These are phyloP conservation scores for Claviceps arundinis DNA, from an alignment of 2,329 filamentous ascomycete genomes.

Conservation along the genomic window DNA sequence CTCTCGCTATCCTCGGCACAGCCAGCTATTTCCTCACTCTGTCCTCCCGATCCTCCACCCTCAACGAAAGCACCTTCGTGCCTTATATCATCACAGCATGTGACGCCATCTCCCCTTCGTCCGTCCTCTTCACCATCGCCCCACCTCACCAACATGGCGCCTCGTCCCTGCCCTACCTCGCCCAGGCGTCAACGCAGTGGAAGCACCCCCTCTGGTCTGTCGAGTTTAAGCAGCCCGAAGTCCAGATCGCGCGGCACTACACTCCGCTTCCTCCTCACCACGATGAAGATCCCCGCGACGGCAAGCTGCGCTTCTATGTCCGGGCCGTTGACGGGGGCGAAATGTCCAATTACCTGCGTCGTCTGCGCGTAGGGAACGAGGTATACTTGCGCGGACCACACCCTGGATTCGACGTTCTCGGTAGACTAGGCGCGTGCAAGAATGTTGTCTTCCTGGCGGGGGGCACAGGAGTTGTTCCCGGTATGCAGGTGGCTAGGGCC, in stretches of 20 bases:
- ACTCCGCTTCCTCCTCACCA: slow-evolving; percentile 60
- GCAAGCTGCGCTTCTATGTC: slow-evolving; percentile 58
- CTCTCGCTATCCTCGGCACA: slow-evolving; percentile 12
- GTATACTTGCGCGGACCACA: slow-evolving; percentile 72
- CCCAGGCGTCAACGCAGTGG: slow-evolving; percentile 14
- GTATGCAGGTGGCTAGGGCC: slow-evolving; percentile 62
- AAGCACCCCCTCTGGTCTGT: slow-evolving; percentile 65
- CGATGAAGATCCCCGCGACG: slow-evolving; percentile 17
- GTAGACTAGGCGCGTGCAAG: slow-evolving; percentile 16
- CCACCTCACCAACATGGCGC: slow-evolving; percentile 21
- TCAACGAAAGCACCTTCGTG: slow-evolving; percentile 49
- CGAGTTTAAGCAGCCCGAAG: slow-evolving; percentile 84
- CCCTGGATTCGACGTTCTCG: slow-evolving; percentile 44
- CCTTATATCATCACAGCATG: slow-evolving; percentile 51
- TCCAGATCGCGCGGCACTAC: slow-evolving; percentile 86
- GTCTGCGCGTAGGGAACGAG: slow-evolving; percentile 44
- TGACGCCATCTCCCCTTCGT: slow-evolving; percentile 51
- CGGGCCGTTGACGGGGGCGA: slow-evolving; percentile 70
- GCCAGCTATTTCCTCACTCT: slow-evolving; percentile 16
- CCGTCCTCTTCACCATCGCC: slow-evolving; percentile 53
- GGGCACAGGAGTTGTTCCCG: slow-evolving; percentile 84
- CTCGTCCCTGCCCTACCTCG: slow-evolving; percentile 15
- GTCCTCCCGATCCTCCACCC: slow-evolving; percentile 15
- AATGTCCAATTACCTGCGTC: slow-evolving; percentile 68
- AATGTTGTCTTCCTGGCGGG: slow-evolving; percentile 76